A percentile compares a stretch with the other conserved stretches of the same genome.
These are phyloP conservation scores for Stagonosporopsis chrysanthemi DNA, from an alignment of 2,329 filamentous ascomycete species.

Conservation along the genomic window DNA sequence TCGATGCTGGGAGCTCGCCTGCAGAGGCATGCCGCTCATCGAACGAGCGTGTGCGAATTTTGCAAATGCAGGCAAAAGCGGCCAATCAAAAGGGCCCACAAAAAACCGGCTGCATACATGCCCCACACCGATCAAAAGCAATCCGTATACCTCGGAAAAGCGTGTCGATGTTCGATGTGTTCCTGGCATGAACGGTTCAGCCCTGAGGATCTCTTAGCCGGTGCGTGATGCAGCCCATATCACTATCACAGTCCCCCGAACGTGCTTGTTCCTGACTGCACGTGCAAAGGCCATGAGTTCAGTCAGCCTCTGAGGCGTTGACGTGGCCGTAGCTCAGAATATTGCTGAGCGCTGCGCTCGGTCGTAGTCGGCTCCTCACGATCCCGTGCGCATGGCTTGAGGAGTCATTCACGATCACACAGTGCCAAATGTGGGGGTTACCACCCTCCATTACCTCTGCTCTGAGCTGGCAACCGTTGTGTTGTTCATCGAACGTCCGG, in stretches of 20 bases:
- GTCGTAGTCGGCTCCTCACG: slow-evolving; percentile 24
- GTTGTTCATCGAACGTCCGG: slow-evolving; percentile 34
- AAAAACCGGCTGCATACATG: slow-evolving; percentile 10
- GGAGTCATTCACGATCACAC: slow-evolving; percentile 17
- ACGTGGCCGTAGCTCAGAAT: slow-evolving; percentile 15
- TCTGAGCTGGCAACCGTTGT: slow-evolving; percentile 40
- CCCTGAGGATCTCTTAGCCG: slow-evolving; percentile 36
- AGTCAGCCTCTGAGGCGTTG: slow-evolving; percentile 19
- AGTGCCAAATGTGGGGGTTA: slow-evolving; percentile 28
- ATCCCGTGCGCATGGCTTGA: slow-evolving; percentile 18
- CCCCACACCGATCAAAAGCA: slow-evolving; percentile 12
- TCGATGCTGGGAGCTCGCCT: slow-evolving; percentile 27
- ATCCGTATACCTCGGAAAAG: slow-evolving; percentile 21
- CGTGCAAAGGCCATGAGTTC: slow-evolving; percentile 41
- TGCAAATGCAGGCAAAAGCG: slow-evolving; percentile 4
- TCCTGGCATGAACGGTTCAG: slow-evolving; percentile 38
- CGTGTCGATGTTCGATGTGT: slow-evolving; percentile 28
- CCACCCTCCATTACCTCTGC: slow-evolving; percentile 29
- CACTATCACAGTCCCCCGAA: slow-evolving; percentile 34
- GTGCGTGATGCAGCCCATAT: slow-evolving; percentile 37
- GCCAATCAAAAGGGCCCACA: slow-evolving; percentile 24
- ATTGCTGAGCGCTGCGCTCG: slow-evolving; percentile 24
- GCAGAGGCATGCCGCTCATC: slow-evolving; percentile 24
- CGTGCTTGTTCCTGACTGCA: slow-evolving; percentile 32
- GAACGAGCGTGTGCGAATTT: slow-evolving; percentile 19